Evolutionary conservation across 108 stramenopile genomes (phyloP).

Genomic region (Licmophora abbreviata): DNA sequence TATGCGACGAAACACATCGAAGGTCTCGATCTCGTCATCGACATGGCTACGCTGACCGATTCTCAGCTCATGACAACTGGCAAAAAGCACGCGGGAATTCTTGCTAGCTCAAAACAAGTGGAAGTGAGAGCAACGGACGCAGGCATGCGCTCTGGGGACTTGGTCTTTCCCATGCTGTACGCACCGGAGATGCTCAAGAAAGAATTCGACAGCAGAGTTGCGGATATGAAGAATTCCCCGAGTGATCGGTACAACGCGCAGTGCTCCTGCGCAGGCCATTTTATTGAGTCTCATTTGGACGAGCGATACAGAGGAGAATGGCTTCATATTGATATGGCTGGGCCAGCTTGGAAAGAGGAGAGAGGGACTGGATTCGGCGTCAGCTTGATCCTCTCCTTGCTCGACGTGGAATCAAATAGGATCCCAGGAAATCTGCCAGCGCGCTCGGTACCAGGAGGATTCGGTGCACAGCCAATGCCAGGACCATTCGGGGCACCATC

Average conservation of each 20-base stretch:
- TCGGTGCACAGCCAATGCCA: too few species aligned
- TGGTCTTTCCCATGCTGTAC: slow-evolving; percentile 70
- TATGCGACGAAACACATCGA: slow-evolving; percentile 63
- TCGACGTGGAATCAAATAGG: slow-evolving; percentile 1
- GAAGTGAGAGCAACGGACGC: slow-evolving; percentile 38
- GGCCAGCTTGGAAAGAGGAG: slow-evolving; percentile 41
- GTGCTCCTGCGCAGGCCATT: slow-evolving; percentile 84
- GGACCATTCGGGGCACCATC: too few species aligned
- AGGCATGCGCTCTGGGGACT: slow-evolving; percentile 64
- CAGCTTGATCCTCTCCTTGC: slow-evolving; percentile 31
- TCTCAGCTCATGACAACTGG: slow-evolving; percentile 84
- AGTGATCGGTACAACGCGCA: slow-evolving; percentile 81
- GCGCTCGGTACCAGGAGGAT: too few species aligned
- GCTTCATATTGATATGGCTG: slow-evolving; percentile 90
- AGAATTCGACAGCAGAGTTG: slow-evolving; percentile 77
- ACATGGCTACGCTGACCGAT: slow-evolving; percentile 90
- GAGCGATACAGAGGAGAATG: slow-evolving; percentile 49
- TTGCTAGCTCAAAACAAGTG: slow-evolving; percentile 56
- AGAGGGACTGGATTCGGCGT: slow-evolving; percentile 74
- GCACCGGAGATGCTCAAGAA: slow-evolving; percentile 63
- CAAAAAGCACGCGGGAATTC: slow-evolving; percentile 67
- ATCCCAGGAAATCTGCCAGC: not conserved
- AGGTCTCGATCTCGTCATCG: slow-evolving; percentile 51
- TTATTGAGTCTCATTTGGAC: slow-evolving; percentile 77
- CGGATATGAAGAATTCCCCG: slow-evolving; percentile 90